Evolutionary conservation across 306 rosid species (phyloP).

Genomic region (Vachellia collinsii): DNA sequence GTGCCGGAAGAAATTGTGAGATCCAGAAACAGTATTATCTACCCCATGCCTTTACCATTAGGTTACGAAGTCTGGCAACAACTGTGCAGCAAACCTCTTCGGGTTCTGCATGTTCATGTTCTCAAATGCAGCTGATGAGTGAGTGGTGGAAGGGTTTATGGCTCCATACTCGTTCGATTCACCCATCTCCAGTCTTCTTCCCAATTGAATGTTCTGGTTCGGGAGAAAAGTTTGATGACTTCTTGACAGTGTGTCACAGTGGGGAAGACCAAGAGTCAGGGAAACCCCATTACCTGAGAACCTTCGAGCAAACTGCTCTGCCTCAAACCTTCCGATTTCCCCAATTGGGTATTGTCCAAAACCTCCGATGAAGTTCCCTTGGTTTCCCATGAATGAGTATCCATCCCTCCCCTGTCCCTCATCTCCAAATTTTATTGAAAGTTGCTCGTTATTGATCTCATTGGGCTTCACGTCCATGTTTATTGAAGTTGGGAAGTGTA

Average conservation of each 20-base stretch:
- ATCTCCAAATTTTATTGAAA: conserved; percentile 64
- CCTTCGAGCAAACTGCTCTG: conserved; percentile 73
- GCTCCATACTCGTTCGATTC: conserved; percentile 69
- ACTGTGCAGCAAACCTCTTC: conserved; percentile 88
- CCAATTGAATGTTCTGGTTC: conserved; percentile 70
- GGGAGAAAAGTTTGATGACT: conserved; percentile 76
- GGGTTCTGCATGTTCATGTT: conserved; percentile 86
- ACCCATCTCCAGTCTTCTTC: conserved; percentile 72
- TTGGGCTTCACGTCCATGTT: conserved; percentile 57
- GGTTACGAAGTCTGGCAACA: conserved; percentile 89
- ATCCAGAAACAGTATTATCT: conserved; percentile 7
- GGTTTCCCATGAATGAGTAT: conserved; percentile 75
- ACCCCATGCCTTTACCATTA: conserved; percentile 37
- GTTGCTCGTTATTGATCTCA: conserved; percentile 50
- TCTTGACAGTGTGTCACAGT: conserved; percentile 70
- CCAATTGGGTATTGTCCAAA: conserved; percentile 92
- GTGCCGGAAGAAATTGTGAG: conserved; percentile 41
- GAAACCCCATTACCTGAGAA: conserved; percentile 90
- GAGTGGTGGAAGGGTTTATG: conserved; percentile 61
- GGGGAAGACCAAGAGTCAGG: conserved; percentile 93
- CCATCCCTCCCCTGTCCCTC: conserved; percentile 74
- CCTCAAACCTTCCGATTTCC: conserved; percentile 81
- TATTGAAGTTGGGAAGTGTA: conserved; percentile 55
- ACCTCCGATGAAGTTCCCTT: conserved; percentile 74
- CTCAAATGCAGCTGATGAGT: conserved; percentile 78